Conservation (phyloP, 2,329 filamentous ascomycete genomes). For the Trichocomaceae sp. region DNA sequence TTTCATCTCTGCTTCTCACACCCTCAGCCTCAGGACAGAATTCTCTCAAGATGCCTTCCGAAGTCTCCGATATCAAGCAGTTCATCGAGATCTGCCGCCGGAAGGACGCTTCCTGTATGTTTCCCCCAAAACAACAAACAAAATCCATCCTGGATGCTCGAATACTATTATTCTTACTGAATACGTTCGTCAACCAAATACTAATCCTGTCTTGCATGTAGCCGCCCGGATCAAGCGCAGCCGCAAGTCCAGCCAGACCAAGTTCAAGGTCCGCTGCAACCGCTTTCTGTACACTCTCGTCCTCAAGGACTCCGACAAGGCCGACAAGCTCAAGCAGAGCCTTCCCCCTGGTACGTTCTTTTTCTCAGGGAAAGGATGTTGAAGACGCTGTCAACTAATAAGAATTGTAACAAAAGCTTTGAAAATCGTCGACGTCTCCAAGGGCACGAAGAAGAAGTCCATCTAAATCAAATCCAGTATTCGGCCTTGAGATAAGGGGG, state of each 20-base stretch:
- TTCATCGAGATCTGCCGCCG: slow-evolving; percentile 99
- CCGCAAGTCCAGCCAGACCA: slow-evolving; percentile 83
- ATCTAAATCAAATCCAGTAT: slow-evolving; percentile 27
- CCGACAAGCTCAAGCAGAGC: slow-evolving; percentile 99
- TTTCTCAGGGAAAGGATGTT: neutral
- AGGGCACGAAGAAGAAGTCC: slow-evolving; percentile 41
- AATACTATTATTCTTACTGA: too few species aligned
- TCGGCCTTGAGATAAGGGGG: neutral
- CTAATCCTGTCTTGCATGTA: slow-evolving; percentile 32
- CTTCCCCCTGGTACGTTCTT: slow-evolving; percentile 82
- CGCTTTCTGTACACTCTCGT: slow-evolving; percentile 95
- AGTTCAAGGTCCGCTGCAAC: slow-evolving; percentile 99
- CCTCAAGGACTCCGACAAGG: slow-evolving; percentile 98
- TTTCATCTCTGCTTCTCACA: neutral
- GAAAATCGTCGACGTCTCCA: slow-evolving; percentile 41
- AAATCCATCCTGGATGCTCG: too few species aligned
- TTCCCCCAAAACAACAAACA: neutral
- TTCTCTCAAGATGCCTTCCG: slow-evolving; percentile 85
- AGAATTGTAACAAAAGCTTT: slow-evolving; percentile 29
- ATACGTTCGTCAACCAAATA: too few species aligned
- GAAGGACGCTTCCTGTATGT: slow-evolving; percentile 98
- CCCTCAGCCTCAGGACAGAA: slow-evolving; percentile 4
- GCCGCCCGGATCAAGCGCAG: slow-evolving; percentile 95
- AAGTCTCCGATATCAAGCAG: slow-evolving; percentile 98
- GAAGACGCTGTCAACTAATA: slow-evolving; percentile 17